Percentiles rank a stretch among this genome's conserved stretches.
Conservation (phyloP, 2,329 filamentous ascomycete genomes). For the Tolypocladium ovalisporum region DNA sequence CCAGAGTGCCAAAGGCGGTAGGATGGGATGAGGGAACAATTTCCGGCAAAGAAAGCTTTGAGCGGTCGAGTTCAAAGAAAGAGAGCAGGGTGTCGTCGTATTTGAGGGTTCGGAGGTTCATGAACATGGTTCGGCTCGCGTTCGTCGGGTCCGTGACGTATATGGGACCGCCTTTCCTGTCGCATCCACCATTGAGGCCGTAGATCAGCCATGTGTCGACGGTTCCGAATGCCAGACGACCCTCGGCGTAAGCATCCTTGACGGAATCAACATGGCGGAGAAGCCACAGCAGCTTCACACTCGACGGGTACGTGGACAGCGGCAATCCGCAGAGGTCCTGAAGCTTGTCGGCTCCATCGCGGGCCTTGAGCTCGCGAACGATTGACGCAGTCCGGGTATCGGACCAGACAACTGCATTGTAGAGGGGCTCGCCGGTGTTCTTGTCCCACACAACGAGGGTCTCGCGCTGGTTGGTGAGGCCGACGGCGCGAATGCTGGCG, state of each 20-base stretch:
- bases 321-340: conserved; percentile 67
- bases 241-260: conserved; percentile 62
- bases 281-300: conserved; percentile 77
- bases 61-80: conserved; percentile 63
- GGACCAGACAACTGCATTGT: conserved; percentile 84
- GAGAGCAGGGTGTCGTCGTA: conserved; percentile 69
- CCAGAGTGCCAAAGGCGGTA: conserved; percentile 59
- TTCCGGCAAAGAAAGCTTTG: conserved; percentile 65
- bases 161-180: conserved; percentile 42
- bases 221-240: conserved; percentile 72
- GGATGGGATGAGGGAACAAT: conserved; percentile 74
- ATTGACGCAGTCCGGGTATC: conserved; percentile 67
- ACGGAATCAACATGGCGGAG: conserved; percentile 60
- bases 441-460: conserved; percentile 80
- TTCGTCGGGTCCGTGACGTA: conserved; percentile 83
- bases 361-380: conserved; percentile 64
- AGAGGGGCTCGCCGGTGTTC: conserved; percentile 65
- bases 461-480: conserved; percentile 86
- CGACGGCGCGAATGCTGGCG: conserved; percentile 63
- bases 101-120: conserved; percentile 70
- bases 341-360: conserved; percentile 57
- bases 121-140: conserved; percentile 87
- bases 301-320: conserved; percentile 79
- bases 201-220: conserved; percentile 85
- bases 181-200: conserved; percentile 64